Evolutionary conservation across 2,329 filamentous ascomycete genomes (phyloP), one percentile per base, ranked within the genome.

Genomic region (Cadophora sp.): DNA sequence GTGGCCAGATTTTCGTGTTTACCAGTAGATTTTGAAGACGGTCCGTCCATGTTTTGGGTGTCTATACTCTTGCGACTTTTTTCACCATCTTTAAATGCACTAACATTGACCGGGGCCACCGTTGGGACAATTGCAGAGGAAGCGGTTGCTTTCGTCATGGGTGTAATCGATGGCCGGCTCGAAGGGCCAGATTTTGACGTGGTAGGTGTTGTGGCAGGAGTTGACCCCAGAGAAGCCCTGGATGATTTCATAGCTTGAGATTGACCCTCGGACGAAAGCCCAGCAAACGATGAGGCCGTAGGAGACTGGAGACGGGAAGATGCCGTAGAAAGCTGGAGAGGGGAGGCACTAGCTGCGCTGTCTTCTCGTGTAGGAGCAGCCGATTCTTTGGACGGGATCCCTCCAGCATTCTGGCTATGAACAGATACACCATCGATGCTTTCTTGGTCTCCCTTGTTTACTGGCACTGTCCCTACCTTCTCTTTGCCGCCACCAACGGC

Each of bases 401-500:
- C 80, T 22, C 77, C 77, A 12, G 79, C 77, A 68, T 78, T 79
- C 0, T 82, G 80, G 62, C 81, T 82, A 71, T 80, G 83, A 70
- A 80, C 82, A 2, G 83, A 82, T 1, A 74, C 71, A 50, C 75
- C 74, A 68, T 88, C 79, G 69, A 84, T 74, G 79, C 79, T 73
- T 76, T 83, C 79, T 74, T 79, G 71, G 75, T 86, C 79, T 74
- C 82, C 79, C 61, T 79, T 71, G 68, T 71, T 66, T 24, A 27
- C 26, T 11, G 72, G 72, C 74, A 76, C 66, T 73, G 76, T 56
- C 69, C 74, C 26, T 73, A 74, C 60, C 79, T 83, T 83, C 66
- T 89, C 87, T 72, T 87, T 90, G 53, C 85, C 87, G 16, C 85
- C 92, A 19, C 91, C 91, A n/a, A 97, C 92, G 0, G 90, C 94